Base-by-base conservation (phyloP, 805 yeast species). In the Candida khao-thaluensis region DNA sequence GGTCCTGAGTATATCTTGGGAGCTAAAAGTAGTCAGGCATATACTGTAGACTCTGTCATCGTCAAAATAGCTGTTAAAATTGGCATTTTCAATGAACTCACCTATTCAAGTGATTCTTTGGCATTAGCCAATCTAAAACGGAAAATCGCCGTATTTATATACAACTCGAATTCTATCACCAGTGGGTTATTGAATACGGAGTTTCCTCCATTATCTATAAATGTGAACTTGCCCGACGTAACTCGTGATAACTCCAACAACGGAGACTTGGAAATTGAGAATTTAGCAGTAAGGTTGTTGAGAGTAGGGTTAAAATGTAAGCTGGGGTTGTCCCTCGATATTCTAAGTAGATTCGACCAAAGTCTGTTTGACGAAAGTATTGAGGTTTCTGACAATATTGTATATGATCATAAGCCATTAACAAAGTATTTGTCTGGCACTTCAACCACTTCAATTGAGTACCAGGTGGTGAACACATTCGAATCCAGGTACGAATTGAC, bases 1-100 rank as follows among this genome's bases (percentile, higher is more conserved):
- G 62, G 78, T 0, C 81, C 81, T 0, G 77, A 72, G 42, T 77
- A 75, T 50, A 81, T 81, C 25, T 9, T 38, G 5, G 37, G 42
- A 16, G 18, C 35, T 7, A 25, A 21, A 10, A 22, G 22, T 23
- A 26, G 28, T 36, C 35, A 35, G 15, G 18, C 44, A 5, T 41
- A 35, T 35, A 26, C 43, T 2, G 30, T 37, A 18, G 44, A 44
- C 21, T 25, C 17, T 3, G 35, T 41, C 3, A 30, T 35, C 3
- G 29, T 33, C 3, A 37, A 23, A 7, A 9, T 41, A 11, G 44
- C 43, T 9, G 33, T 35, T n/a, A 31, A 35, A 18, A 30, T 35
- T 8, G 47, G 43, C n/a, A 14, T 41, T 7, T 44, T 40, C 22
- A 37, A 36, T 27, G 48, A 44, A 18, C 3, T 32, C 2, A 35